Conservation (phyloP, 2,329 filamentous ascomycete genomes). For the Exophiala aquamarina region DNA sequence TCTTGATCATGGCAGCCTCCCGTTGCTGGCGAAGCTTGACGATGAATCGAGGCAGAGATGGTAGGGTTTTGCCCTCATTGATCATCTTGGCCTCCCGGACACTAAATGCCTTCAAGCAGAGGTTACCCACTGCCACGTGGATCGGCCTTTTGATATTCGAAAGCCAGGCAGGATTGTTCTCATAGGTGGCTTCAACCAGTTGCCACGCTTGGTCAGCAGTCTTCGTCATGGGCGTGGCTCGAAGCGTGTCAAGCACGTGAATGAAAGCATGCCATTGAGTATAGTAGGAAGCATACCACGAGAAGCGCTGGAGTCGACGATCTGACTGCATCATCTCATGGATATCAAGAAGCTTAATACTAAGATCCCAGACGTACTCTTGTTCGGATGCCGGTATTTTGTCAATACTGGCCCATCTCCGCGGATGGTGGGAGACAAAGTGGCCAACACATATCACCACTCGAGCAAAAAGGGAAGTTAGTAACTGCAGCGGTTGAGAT, state of each 20-base stretch:
- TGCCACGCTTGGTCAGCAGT: slow-evolving; percentile 37
- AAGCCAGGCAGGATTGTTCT: slow-evolving; percentile 32
- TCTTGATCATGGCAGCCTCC: not conserved
- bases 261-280: slow-evolving; percentile 39
- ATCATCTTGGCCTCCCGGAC: slow-evolving; percentile 23
- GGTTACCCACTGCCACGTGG: slow-evolving; percentile 33
- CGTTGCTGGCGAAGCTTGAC: not conserved
- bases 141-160: slow-evolving; percentile 31
- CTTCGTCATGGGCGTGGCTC: slow-evolving; percentile 31
- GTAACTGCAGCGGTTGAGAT: slow-evolving; percentile 39
- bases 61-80: slow-evolving; percentile 6
- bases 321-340: slow-evolving; percentile 37
- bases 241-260: slow-evolving; percentile 37
- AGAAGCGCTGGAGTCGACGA: slow-evolving; percentile 32
- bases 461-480: slow-evolving; percentile 43
- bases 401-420: slow-evolving; percentile 33
- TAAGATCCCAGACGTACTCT: slow-evolving; percentile 32
- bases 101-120: slow-evolving; percentile 35
- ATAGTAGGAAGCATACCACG: slow-evolving; percentile 35
- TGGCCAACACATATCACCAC: slow-evolving; percentile 44
- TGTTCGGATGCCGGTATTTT: slow-evolving; percentile 32
- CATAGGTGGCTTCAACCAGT: slow-evolving; percentile 36
- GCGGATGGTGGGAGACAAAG: slow-evolving; percentile 32
- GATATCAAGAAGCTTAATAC: slow-evolving; percentile 34
- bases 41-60: not conserved